Percentiles rank a stretch among this genome's conserved stretches.
Conservation (phyloP, 208 protist species). For the Leptomonas pyrrhocoris region DNA sequence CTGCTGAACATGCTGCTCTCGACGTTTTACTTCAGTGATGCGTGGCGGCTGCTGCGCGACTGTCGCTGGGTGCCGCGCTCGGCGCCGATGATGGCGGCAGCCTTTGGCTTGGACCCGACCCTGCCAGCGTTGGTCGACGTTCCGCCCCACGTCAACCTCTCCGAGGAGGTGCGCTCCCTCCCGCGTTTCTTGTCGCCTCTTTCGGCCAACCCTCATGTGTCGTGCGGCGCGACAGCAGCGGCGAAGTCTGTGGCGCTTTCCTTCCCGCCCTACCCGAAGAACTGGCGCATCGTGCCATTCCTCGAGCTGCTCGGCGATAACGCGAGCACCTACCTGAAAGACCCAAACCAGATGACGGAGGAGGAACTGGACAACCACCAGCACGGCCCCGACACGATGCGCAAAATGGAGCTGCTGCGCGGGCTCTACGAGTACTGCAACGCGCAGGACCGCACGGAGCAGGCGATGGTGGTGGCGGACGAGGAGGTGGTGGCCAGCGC, state of each 20-base stretch:
- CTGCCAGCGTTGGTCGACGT: conserved; percentile 39
- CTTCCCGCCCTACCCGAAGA: conserved; percentile 13
- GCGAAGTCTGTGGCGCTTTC: not conserved
- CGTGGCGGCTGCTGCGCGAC: conserved; percentile 57
- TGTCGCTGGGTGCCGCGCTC: conserved; percentile 59
- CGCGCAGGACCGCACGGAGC: conserved; percentile 71
- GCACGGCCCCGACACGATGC: conserved; percentile 76
- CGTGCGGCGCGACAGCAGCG: not conserved
- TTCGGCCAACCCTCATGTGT: not conserved
- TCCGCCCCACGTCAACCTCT: conserved; percentile 30
- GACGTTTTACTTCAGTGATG: conserved; percentile 79
- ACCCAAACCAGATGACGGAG: conserved; percentile 26
- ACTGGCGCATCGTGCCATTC: conserved; percentile 31
- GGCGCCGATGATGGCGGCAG: conserved; percentile 59
- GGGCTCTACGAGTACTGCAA: conserved; percentile 84
- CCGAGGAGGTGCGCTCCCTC: conserved; percentile 34
- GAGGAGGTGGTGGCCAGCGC: conserved; percentile 15
- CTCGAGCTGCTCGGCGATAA: conserved; percentile 41
- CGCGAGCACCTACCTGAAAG: conserved; percentile 39
- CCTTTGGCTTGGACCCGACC: conserved; percentile 50
- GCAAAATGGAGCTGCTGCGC: conserved; percentile 84
- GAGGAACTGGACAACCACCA: conserved; percentile 68
- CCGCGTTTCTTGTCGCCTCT: conserved; percentile 41
- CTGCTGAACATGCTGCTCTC: conserved; percentile 79
- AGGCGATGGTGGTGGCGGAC: conserved; percentile 54